Evolutionary conservation across 352 stramenopile genomes (phyloP), one percentile per base, ranked within the genome.

Genomic region (Phytopythium ostracodes): DNA sequence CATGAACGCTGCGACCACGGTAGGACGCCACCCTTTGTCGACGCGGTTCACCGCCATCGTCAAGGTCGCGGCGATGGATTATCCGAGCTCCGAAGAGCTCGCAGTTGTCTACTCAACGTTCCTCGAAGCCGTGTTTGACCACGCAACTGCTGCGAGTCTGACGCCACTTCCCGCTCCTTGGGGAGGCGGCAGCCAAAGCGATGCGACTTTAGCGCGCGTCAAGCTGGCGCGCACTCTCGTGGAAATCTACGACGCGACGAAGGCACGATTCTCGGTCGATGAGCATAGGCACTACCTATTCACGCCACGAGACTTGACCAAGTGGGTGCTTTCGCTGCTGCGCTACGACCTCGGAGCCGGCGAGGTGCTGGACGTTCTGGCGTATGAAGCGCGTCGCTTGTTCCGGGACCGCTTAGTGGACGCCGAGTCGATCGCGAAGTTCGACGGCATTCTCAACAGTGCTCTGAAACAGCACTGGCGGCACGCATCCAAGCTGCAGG

Each of bases 271-370:
- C 69, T 96, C 76, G 0, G 89, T 98, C 20, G 92, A 98, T 56
- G 94, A 98, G 42, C 77, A 97, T 36, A 77, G 94, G n/a, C 94
- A 98, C 64, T 98, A 98, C 66, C 72, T 98, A 14, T 97, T 98
- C 59, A 98, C 93, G 15, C 92, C 92, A 1, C 86, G 94, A 4
- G 92, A 98, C 61, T 47, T 98, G 15, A 98, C 90, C 5, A 85
- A 92, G 31, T 98, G 93, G 93, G 86, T 97, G 20, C 87, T 92
- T 46, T 79, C 87, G 6, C 68, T 98, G 8, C 65, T 95, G 2
- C 83, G 91, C 11, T 98, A 98, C 61, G 88, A 98, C 58, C 68
- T 98, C 0, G 83, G 77, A 36, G 67, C 67, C 27, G 92, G 98
- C 63, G 82, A 98, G 10, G 66, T 98, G 4, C 68, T 98, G 1